phyloP scores from a whole-genome alignment of 192 early-diverging fungal genomes.

The Gaertneriomyces sp. region DNA sequence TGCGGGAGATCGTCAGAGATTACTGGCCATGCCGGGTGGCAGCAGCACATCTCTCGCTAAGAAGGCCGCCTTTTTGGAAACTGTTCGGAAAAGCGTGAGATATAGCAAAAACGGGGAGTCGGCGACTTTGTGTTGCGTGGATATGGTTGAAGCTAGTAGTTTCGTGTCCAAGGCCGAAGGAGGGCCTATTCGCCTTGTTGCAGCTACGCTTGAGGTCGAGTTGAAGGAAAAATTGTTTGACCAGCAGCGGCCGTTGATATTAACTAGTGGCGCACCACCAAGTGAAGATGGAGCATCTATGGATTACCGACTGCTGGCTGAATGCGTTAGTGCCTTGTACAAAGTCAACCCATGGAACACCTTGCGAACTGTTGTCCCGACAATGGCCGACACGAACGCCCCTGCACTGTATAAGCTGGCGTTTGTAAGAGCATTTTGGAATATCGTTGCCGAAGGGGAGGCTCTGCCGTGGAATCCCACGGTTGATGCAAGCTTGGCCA shows the following conservation, averaged over 20 bases:
- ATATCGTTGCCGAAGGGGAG: constrained; percentile 54
- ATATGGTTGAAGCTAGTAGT: constrained; percentile 69
- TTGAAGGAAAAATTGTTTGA: constrained; percentile 69
- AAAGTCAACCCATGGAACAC: constrained; percentile 73
- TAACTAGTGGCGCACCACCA: constrained; percentile 6
- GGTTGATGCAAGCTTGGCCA: constrained; percentile 56
- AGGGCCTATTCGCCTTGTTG: constrained; percentile 58
- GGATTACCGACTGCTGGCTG: constrained; percentile 75
- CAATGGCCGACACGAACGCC: constrained; percentile 63
- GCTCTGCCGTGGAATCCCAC: constrained; percentile 69
- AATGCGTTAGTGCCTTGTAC: constrained; percentile 73
- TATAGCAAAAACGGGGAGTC: constrained; percentile 57
- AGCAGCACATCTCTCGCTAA: constrained; percentile 21
- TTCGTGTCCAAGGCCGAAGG: constrained; percentile 63
- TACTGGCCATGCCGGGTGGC: constrained; percentile 4
- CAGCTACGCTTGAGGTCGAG: constrained; percentile 72
- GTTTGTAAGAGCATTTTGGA: constrained; percentile 71
- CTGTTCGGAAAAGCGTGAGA: constrained; percentile 24
- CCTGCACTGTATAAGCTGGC: constrained; percentile 77
- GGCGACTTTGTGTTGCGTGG: constrained; percentile 68
- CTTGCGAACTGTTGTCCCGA: constrained; percentile 67
- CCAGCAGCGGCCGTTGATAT: constrained; percentile 4
- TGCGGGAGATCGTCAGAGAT: constrained; percentile 11
- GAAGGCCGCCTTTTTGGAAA: constrained; percentile 32
- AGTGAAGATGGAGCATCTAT: constrained; percentile 31